Conservation (phyloP, 2,329 filamentous ascomycete species). For the Colletotrichum lindemuthianum region DNA sequence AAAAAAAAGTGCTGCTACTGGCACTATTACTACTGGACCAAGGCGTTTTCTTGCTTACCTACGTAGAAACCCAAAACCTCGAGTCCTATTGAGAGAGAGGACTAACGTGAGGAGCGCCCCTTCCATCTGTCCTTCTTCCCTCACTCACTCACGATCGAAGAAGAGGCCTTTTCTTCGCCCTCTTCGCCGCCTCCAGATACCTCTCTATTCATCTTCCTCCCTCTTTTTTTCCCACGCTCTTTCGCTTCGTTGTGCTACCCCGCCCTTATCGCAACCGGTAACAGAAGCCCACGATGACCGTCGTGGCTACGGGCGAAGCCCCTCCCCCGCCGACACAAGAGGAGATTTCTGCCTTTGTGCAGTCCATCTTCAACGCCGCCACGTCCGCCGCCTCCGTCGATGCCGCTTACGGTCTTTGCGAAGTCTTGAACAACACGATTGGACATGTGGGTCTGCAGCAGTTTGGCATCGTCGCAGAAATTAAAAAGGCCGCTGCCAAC, state of each 20-base stretch:
- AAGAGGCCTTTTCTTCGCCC: conserved; percentile 17
- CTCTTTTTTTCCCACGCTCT: conserved; percentile 1
- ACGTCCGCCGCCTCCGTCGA: conserved; percentile 76
- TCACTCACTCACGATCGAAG: conserved; percentile 26
- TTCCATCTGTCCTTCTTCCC: conserved; percentile 16
- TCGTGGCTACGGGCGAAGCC: conserved; percentile 59
- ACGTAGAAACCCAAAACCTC: conserved; percentile 21
- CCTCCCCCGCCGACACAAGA: conserved; percentile 70
- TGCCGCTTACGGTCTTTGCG: conserved; percentile 69
- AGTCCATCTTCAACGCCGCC: conserved; percentile 74
- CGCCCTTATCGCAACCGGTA: conserved; percentile 47
- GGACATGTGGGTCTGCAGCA: conserved; percentile 62
- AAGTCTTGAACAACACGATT: conserved; percentile 64
- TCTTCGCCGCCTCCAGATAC: background rate
- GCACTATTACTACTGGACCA: background rate
- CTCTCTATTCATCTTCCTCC: conserved; percentile 7
- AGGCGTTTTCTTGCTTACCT: conserved; percentile 13
- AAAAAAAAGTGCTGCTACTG: conserved; percentile 26
- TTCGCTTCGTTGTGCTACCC: conserved; percentile 62
- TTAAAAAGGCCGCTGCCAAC: conserved; percentile 82
- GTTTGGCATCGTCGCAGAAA: conserved; percentile 65
- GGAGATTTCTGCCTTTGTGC: conserved; percentile 72
- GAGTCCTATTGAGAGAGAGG: conserved; percentile 32
- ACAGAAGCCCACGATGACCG: conserved; percentile 37
- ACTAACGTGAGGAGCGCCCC: conserved; percentile 31